phyloP scores from a whole-genome alignment of 805 yeast species.

The Starmerella cellae region DNA sequence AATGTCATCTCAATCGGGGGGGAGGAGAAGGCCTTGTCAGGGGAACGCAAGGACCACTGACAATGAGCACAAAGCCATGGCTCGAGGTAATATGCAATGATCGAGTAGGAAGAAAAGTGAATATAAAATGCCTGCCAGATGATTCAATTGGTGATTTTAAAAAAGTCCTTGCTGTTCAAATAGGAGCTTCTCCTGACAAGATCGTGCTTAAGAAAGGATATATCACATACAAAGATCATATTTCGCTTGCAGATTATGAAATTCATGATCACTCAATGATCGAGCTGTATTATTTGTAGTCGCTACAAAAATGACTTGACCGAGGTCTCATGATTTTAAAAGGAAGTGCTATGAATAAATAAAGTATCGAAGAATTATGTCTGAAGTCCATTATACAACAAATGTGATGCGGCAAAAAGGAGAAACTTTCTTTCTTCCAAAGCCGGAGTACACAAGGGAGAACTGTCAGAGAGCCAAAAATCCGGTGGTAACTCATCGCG shows the following conservation, averaged over 20 bases:
- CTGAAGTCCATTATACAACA: background rate
- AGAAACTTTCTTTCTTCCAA: slow-evolving; percentile 11
- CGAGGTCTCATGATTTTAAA: background rate
- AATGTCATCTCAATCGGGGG: too few relatives aligned
- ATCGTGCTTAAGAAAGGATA: slow-evolving; percentile 71
- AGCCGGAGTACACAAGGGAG: slow-evolving; percentile 13
- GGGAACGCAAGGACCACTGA: too few relatives aligned
- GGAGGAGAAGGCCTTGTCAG: too few relatives aligned
- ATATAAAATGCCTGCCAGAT: slow-evolving; percentile 69
- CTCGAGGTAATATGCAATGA: slow-evolving; percentile 64
- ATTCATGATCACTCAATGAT: slow-evolving; percentile 78
- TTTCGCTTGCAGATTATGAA: slow-evolving; percentile 86
- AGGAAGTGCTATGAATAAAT: background rate
- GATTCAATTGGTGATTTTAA: slow-evolving; percentile 88
- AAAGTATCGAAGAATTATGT: too few relatives aligned
- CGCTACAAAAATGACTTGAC: too few relatives aligned
- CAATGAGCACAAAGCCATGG: slow-evolving; percentile 2
- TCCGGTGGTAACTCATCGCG: slow-evolving; percentile 2
- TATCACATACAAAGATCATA: slow-evolving; percentile 74
- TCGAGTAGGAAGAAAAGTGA: slow-evolving; percentile 72
- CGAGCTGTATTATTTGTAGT: slow-evolving; percentile 58
- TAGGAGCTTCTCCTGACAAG: slow-evolving; percentile 59
- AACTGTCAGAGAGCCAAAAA: slow-evolving; percentile 19
- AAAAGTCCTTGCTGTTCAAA: slow-evolving; percentile 65
- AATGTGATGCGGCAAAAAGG: slow-evolving; percentile 1